Evolutionary conservation across 2,329 filamentous ascomycete species (phyloP).

Genomic region (Ophiostoma novo-ulmi): DNA sequence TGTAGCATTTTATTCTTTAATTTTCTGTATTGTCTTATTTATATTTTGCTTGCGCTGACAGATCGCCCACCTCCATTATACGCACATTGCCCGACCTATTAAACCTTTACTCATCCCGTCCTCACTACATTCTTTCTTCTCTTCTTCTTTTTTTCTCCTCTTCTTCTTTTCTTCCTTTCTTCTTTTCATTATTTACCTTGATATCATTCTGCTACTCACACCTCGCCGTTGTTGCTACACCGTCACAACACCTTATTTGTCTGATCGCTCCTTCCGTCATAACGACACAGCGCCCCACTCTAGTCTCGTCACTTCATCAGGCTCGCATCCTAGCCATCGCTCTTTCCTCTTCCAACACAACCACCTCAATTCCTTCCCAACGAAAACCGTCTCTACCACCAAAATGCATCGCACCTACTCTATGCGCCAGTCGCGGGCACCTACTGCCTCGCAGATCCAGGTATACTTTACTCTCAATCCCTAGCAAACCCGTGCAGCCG

Average conservation of each 20-base stretch:
- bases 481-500: background rate
- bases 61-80: constrained; percentile 16
- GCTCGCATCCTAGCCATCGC: background rate
- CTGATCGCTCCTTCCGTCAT: constrained; percentile 14
- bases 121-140: constrained; percentile 5
- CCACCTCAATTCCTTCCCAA: background rate
- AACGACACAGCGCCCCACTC: constrained; percentile 7
- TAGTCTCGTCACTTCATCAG: constrained; percentile 1
- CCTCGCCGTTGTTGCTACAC: background rate
- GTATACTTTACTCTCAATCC: constrained; percentile 36
- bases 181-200: background rate
- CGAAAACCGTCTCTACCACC: constrained; percentile 25
- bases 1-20: background rate
- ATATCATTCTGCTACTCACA: background rate
- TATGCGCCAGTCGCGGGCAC: constrained; percentile 94
- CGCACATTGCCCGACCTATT: background rate
- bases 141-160: background rate
- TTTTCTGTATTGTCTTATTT: background rate
- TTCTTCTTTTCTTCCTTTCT: background rate
- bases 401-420: constrained; percentile 97
- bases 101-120: constrained; percentile 16
- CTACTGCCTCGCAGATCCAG: constrained; percentile 76
- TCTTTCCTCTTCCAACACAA: constrained; percentile 9
- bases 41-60: constrained; percentile 20
- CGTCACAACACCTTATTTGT: background rate